Evolutionary conservation across 306 rosid species (phyloP).

Genomic region (Casuarina equisetifolia): DNA sequence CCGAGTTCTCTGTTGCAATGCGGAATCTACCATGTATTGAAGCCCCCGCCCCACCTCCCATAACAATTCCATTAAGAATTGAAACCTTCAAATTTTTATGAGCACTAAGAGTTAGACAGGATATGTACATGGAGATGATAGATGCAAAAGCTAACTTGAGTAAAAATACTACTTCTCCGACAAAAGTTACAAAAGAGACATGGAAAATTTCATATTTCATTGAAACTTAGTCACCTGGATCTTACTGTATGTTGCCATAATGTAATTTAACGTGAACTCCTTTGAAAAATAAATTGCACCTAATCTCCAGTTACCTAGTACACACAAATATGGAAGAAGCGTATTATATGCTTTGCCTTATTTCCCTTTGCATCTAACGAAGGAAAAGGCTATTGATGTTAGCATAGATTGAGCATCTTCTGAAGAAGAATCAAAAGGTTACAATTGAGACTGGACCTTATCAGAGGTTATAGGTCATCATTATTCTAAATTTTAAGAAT

Average conservation of each 20-base stretch:
- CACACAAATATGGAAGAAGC: conserved; percentile 16
- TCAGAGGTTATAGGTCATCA: conserved; percentile 1
- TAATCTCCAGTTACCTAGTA: conserved; percentile 68
- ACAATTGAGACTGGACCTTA: background rate
- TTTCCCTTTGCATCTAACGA: conserved; percentile 10
- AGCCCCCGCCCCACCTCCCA: conserved; percentile 99
- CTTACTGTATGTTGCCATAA: conserved; percentile 87
- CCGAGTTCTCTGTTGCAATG: conserved; percentile 87
- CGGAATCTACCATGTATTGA: conserved; percentile 90
- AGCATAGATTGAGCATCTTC: background rate
- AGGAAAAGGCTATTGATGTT: background rate
- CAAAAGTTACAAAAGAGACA: background rate
- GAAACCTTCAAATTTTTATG: conserved; percentile 66
- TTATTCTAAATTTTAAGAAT: background rate
- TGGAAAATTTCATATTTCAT: background rate
- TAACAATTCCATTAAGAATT: conserved; percentile 83
- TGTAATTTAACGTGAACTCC: conserved; percentile 67
- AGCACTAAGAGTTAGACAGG: conserved; percentile 17
- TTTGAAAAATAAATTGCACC: conserved; percentile 59
- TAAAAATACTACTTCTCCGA: background rate
- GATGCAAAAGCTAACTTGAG: conserved; percentile 14
- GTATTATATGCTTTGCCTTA: conserved; percentile 7
- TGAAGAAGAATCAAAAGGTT: background rate
- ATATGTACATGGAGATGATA: background rate
- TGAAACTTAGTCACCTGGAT: conserved; percentile 65